Base-by-base conservation (phyloP, 2,329 filamentous ascomycete genomes). In the Ceratocystis albifundus region DNA sequence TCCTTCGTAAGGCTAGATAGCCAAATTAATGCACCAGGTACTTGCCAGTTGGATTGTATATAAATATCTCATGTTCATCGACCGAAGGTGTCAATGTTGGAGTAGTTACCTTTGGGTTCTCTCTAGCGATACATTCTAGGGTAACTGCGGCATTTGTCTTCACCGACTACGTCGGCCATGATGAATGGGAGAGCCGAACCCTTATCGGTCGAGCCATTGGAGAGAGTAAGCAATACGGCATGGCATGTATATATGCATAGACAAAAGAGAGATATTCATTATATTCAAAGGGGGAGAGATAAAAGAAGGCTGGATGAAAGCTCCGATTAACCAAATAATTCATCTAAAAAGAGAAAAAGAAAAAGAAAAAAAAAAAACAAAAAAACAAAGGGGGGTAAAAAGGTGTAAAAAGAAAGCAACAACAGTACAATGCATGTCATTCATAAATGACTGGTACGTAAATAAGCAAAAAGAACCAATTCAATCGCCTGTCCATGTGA, bases 61-160 rank as follows among this genome's bases (percentile, higher is more conserved):
- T 32, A 17, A 30, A 30, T 57, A 30, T 57, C 28, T 57, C 53
- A 32, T 32, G 53, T 57, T 17, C 12, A 32, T 20, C 17, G 48
- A n/a, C 53, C 53, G 55, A 36, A 36, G 55, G 4, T n/a, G 5
- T n/a, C 15, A 41, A 12, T 41, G 10, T 30, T 36, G 8, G 28
- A 59, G 55, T 36, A 59, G 6, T 32, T 59, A 15, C 55, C 12
- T 25, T 30, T 30, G 2, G 20, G 7, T 30, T 30, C 12, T n/a
- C 5, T 22, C 15, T 28, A 5, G 25, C 22, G 28, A 57, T 17
- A 32, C 28, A 30, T n/a, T 3, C 3, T n/a, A 59, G 17, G 15
- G 55, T 17, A 59, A 59, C 55, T 59, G 55, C 55, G 55, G 15
- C 7, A 59, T 59, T 59, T 59, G 55, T 59, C 28, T 59, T 59